Evolutionary conservation across 345 rosid genomes (phyloP).

Genomic region (Salix brachista): DNA sequence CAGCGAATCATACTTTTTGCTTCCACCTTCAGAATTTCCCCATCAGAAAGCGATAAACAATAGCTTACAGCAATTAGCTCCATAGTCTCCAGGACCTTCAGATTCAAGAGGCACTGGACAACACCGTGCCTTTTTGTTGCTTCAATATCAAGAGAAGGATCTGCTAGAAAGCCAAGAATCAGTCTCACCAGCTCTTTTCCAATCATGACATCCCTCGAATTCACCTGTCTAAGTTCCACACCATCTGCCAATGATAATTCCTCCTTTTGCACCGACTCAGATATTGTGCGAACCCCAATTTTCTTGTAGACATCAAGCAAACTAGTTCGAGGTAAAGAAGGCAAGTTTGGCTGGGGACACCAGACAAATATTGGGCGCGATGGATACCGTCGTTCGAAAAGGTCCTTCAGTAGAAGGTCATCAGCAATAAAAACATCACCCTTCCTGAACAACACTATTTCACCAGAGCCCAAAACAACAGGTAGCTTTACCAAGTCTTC

Average conservation of each 20-base stretch:
- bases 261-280: slow-evolving; percentile 42
- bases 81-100: slow-evolving; percentile 33
- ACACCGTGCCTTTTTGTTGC: slow-evolving; percentile 41
- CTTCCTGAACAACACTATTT: slow-evolving; percentile 34
- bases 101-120: slow-evolving; percentile 37
- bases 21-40: slow-evolving; percentile 21
- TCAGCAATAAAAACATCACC: slow-evolving; percentile 61
- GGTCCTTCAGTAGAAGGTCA: slow-evolving; percentile 57
- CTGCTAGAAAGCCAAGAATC: slow-evolving; percentile 54
- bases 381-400: slow-evolving; percentile 26
- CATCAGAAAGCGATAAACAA: slow-evolving; percentile 34
- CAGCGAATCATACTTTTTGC: slow-evolving; percentile 44
- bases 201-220: slow-evolving; percentile 19
- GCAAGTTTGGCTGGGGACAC: slow-evolving; percentile 55
- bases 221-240: slow-evolving; percentile 20
- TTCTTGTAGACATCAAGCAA: slow-evolving; percentile 45
- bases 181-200: slow-evolving; percentile 47
- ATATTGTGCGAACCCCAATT: slow-evolving; percentile 56
- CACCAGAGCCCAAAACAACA: slow-evolving; percentile 31
- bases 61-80: slow-evolving; percentile 36
- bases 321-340: slow-evolving; percentile 33
- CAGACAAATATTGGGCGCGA: slow-evolving; percentile 52
- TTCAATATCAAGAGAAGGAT: slow-evolving; percentile 46
- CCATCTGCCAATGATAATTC: slow-evolving; percentile 25
- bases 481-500: slow-evolving; percentile 47